A percentile compares a stretch with the other conserved stretches of the same genome.
phyloP scores from a whole-genome alignment of 177 flowering plant genomes.

The Telopea speciosissima region DNA sequence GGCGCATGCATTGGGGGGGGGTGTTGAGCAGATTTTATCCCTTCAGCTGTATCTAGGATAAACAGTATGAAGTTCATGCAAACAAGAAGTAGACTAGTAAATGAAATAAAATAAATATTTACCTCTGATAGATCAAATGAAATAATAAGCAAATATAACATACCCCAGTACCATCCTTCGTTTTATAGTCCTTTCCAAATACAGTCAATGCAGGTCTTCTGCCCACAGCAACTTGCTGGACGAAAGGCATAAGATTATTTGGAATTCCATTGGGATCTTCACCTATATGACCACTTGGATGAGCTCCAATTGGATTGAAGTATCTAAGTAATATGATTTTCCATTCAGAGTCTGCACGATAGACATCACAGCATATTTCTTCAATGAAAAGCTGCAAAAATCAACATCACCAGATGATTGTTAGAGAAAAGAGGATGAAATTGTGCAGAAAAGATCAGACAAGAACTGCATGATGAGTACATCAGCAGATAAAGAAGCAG shows the following conservation, averaged over 20 bases:
- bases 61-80: not conserved
- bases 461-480: not conserved
- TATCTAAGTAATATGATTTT: slow-evolving; percentile 80
- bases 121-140: not conserved
- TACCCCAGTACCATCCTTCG: slow-evolving; percentile 96
- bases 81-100: not conserved
- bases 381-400: slow-evolving; percentile 77
- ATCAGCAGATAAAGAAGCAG: not conserved
- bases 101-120: too few relatives aligned
- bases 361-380: slow-evolving; percentile 80
- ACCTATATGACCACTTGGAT: slow-evolving; percentile 87
- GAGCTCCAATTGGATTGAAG: slow-evolving; percentile 97
- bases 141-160: slow-evolving; percentile 17
- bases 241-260: slow-evolving; percentile 96
- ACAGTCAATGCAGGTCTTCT: slow-evolving; percentile 76
- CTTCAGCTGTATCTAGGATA: not conserved
- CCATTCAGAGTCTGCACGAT: slow-evolving; percentile 67
- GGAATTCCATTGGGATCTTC: slow-evolving; percentile 98
- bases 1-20: too few relatives aligned
- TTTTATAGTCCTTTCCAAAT: slow-evolving; percentile 72
- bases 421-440: not conserved
- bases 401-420: slow-evolving; percentile 6
- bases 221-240: slow-evolving; percentile 96
- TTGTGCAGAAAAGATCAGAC: not conserved
- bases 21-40: not conserved